Conservation (phyloP, 2,329 filamentous ascomycete genomes). For the Ophiosphaerella korrae region DNA sequence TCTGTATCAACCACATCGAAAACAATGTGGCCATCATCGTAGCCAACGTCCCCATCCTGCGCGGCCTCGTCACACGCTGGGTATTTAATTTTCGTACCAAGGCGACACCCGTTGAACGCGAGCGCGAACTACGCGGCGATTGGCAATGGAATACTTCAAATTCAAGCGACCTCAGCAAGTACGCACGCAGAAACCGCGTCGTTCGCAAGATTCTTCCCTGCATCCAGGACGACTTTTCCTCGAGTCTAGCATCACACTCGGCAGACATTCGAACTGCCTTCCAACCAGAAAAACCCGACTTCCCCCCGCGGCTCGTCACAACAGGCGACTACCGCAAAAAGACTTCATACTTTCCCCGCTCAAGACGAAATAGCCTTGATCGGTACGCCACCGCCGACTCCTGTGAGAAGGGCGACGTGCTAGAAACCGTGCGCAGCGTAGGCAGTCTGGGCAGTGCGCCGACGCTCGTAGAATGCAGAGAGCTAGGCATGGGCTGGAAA, state of each 20-base stretch:
- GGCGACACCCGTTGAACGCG: slow-evolving; percentile 31
- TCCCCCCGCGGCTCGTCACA: slow-evolving; percentile 27
- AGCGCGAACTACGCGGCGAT: slow-evolving; percentile 36
- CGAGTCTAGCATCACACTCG: slow-evolving; percentile 37
- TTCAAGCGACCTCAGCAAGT: slow-evolving; percentile 32
- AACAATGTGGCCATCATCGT: slow-evolving; percentile 51
- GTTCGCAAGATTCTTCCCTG: slow-evolving; percentile 43
- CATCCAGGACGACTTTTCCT: slow-evolving; percentile 42
- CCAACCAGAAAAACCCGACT: slow-evolving; percentile 19
- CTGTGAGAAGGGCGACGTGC: slow-evolving; percentile 41
- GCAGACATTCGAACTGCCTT: slow-evolving; percentile 8
- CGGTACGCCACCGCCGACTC: slow-evolving; percentile 29
- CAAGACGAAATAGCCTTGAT: slow-evolving; percentile 36
- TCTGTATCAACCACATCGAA: slow-evolving; percentile 49
- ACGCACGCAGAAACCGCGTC: slow-evolving; percentile 27
- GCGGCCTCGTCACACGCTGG: slow-evolving; percentile 49
- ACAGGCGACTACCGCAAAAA: slow-evolving; percentile 30
- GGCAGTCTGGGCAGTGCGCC: slow-evolving; percentile 40
- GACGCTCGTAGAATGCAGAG: slow-evolving; percentile 37
- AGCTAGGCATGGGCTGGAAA: slow-evolving; percentile 29
- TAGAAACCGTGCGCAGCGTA: slow-evolving; percentile 41
- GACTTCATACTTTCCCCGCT: slow-evolving; percentile 30
- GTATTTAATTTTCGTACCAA: slow-evolving; percentile 46
- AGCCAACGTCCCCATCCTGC: slow-evolving; percentile 49
- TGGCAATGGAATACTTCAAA: slow-evolving; percentile 37